Base-by-base conservation (phyloP, 2,329 filamentous ascomycete genomes). In the Sporothrix protearum region DNA sequence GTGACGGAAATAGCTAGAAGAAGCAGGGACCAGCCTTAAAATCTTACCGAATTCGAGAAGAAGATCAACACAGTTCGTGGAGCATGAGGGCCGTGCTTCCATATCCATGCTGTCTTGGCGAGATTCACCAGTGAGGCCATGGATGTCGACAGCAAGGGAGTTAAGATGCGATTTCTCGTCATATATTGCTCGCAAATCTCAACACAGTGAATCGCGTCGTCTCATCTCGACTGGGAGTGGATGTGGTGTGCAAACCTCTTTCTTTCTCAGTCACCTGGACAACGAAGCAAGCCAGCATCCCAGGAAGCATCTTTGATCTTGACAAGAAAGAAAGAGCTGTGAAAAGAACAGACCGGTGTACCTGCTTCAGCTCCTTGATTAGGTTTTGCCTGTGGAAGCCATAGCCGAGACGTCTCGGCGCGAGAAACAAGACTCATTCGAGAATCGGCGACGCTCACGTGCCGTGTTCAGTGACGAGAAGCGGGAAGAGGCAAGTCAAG, bases 81-180 rank as follows among this genome's bases (percentile, higher is more conserved):
- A 61, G 30, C 12, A 39, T n/a, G 57, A 61, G 57, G 57, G 19
- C 57, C 30, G 57, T n/a, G 57, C n/a, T 61, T 61, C 57, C 57
- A 61, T 61, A 61, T 39, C 30, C n/a, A n/a, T 22, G 14, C 2
- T 6, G 19, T 12, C 57, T 61, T 61, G 57, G 57, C 57, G 33
- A 61, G 30, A 61, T 61, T 30, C 8, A 12, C 55, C 30, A 59
- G 16, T 10, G 9, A 39, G 19, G 33, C 19, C 14, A 39, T 12
- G 22, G 22, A 61, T 61, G 57, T 36, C 57, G 33, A 61, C 57
- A 61, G 19, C 33, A 10, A 36, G 30, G 30, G 16, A 22, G 8
- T 16, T 16, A 6, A n/a, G 57, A 39, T 22, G 57, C 22, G 30
- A 39, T 55, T 3, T 4, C 12, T 61, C 16, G 33, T 10, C 9